Conservation (phyloP, 2,329 filamentous ascomycete genomes). For the Colletotrichum gloeosporioides region DNA sequence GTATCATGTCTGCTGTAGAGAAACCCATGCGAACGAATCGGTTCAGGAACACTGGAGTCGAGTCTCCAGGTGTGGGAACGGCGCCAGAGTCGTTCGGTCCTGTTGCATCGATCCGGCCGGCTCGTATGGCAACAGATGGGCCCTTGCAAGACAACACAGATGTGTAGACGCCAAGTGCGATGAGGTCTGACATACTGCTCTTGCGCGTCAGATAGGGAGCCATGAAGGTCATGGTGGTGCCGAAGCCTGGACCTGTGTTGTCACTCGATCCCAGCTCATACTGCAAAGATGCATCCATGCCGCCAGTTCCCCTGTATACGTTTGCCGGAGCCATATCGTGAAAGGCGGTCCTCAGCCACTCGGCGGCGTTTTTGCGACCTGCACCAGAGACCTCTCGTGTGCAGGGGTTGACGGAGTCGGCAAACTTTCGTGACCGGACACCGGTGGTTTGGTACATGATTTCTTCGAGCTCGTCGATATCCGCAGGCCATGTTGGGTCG, state of each 20-base stretch:
- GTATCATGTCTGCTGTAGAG: constrained; percentile 61
- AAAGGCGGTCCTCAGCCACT: constrained; percentile 67
- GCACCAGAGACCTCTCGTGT: constrained; percentile 55
- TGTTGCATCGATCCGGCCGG: constrained; percentile 61
- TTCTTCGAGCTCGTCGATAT: constrained; percentile 67
- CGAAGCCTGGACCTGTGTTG: constrained; percentile 62
- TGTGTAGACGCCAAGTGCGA: constrained; percentile 63
- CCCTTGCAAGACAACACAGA: constrained; percentile 65
- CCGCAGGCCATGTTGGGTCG: constrained; percentile 65
- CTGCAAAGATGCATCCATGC: constrained; percentile 64
- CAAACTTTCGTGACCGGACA: constrained; percentile 60
- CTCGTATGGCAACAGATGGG: constrained; percentile 56
- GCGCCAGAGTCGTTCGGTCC: constrained; percentile 46
- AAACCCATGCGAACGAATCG: constrained; percentile 67
- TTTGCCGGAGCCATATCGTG: constrained; percentile 67
- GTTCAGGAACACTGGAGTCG: constrained; percentile 52
- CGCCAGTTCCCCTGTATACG: constrained; percentile 51
- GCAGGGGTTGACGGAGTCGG: constrained; percentile 62
- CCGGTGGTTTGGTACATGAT: constrained; percentile 65
- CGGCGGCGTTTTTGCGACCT: constrained; percentile 63
- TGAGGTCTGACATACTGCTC: constrained; percentile 61
- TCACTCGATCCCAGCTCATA: constrained; percentile 60
- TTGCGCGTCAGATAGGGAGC: constrained; percentile 56
- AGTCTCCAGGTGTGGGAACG: constrained; percentile 64
- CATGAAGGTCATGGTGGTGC: constrained; percentile 58